These are phyloP conservation scores for Acanthamoeba pearcei DNA, from an alignment of 208 protist species.

Conservation along the genomic window DNA sequence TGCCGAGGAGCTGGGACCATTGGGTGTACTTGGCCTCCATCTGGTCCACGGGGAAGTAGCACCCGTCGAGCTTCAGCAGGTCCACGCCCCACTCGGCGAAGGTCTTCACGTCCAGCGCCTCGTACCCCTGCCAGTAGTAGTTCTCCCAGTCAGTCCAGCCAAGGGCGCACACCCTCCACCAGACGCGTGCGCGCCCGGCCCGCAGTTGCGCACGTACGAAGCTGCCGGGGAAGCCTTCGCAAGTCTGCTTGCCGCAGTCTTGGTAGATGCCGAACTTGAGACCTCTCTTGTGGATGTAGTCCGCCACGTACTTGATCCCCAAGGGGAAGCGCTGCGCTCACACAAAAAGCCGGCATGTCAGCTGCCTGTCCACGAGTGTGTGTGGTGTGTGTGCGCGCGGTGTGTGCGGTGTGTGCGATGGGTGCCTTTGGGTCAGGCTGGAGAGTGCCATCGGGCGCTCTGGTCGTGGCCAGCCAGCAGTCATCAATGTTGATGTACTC, in stretches of 20 bases:
- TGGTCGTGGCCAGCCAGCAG: conserved; percentile 25
- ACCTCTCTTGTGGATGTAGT: conserved; percentile 77
- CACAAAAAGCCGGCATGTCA: neutral
- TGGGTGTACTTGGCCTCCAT: conserved; percentile 51
- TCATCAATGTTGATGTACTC: conserved; percentile 80
- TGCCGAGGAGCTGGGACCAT: conserved; percentile 23
- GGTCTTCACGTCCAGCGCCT: conserved; percentile 34
- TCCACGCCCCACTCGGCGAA: conserved; percentile 74
- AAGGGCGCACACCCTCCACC: neutral
- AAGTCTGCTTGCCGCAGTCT: conserved; percentile 54
- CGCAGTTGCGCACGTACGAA: neutral
- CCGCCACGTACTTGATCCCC: conserved; percentile 76
- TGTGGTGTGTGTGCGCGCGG: no score
- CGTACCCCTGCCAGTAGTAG: neutral
- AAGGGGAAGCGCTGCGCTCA: conserved; percentile 62
- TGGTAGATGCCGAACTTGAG: conserved; percentile 79
- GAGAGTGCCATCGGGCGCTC: conserved; percentile 64
- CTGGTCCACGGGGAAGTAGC: conserved; percentile 31
- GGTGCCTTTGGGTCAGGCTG: conserved; percentile 53
- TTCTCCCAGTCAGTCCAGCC: no score
- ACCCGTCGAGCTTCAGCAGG: conserved; percentile 58
- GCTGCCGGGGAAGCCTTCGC: conserved; percentile 28
- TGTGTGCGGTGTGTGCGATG: neutral
- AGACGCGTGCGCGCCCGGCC: neutral
- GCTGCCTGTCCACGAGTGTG: no score